Percentiles rank a stretch among this genome's conserved stretches.
These are phyloP conservation scores for Xylaria sp. DNA, from an alignment of 2,329 filamentous ascomycete genomes.

Conservation along the genomic window DNA sequence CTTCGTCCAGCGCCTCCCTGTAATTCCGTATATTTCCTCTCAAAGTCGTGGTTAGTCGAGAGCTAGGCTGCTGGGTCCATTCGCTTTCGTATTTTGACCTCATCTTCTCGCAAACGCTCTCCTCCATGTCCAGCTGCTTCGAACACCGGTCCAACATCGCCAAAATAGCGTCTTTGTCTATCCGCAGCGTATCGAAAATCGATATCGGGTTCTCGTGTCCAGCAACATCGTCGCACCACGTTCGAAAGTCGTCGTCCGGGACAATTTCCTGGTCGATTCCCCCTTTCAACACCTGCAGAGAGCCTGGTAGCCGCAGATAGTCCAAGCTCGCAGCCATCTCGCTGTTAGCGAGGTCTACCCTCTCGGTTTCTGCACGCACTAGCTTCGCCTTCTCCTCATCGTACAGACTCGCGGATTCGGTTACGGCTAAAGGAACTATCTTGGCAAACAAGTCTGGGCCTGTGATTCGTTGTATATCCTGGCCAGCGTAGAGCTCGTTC, in stretches of 20 bases:
- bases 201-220: constrained; percentile 73
- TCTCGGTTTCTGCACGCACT: constrained; percentile 86
- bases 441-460: constrained; percentile 96
- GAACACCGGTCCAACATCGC: constrained; percentile 69
- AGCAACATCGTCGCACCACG: constrained; percentile 90
- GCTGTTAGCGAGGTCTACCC: constrained; percentile 84
- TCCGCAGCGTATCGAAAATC: constrained; percentile 73
- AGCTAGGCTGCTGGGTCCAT: constrained; percentile 96
- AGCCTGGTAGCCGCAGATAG: constrained; percentile 83
- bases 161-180: constrained; percentile 71
- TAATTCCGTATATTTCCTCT: constrained; percentile 84
- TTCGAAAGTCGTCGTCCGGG: constrained; percentile 85
- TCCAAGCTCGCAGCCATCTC: constrained; percentile 95
- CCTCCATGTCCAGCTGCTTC: constrained; percentile 92
- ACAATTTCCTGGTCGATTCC: constrained; percentile 84
- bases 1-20: constrained; percentile 82
- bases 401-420: constrained; percentile 92
- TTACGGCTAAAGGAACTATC: constrained; percentile 92
- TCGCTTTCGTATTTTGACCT: constrained; percentile 91
- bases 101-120: constrained; percentile 99
- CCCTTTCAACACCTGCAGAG: constrained; percentile 85
- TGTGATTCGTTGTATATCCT: constrained; percentile 95
- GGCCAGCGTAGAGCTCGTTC: constrained; percentile 91
- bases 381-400: constrained; percentile 98
- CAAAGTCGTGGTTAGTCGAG: constrained; percentile 79